phyloP scores from a whole-genome alignment of 2,329 filamentous ascomycete genomes.

The Helotiales sp. region DNA sequence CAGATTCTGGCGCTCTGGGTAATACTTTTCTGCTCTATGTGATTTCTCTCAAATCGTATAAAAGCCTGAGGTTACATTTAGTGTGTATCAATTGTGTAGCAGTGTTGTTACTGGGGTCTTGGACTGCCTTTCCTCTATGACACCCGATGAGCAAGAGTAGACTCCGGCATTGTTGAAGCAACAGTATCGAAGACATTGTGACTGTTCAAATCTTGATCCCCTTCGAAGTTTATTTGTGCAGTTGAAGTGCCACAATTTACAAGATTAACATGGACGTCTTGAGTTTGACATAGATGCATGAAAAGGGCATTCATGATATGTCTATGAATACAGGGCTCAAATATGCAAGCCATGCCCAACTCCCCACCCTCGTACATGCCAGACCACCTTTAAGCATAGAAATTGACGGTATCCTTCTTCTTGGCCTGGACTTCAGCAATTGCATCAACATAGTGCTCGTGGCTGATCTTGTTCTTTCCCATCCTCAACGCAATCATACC shows the following conservation, averaged over 20 bases:
- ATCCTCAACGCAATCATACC: slow-evolving; percentile 97
- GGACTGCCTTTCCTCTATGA: too few species aligned
- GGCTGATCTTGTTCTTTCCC: slow-evolving; percentile 93
- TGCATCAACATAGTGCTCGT: slow-evolving; percentile 98
- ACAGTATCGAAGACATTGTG: too few species aligned
- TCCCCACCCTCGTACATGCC: slow-evolving; percentile 22
- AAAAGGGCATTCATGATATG: slow-evolving; percentile 22
- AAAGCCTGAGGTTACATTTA: too few species aligned
- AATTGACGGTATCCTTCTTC: slow-evolving; percentile 50
- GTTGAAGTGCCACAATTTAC: too few species aligned
- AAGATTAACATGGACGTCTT: not conserved
- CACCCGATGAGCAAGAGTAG: too few species aligned
- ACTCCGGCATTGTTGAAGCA: too few species aligned
- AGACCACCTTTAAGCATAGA: slow-evolving; percentile 29
- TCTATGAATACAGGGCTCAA: slow-evolving; percentile 35
- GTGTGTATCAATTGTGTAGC: too few species aligned
- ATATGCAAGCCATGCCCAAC: slow-evolving; percentile 30
- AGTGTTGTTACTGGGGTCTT: too few species aligned
- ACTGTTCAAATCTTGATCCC: too few species aligned
- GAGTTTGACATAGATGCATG: slow-evolving; percentile 4
- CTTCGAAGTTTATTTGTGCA: too few species aligned
- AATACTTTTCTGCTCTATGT: too few species aligned
- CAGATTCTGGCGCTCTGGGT: too few species aligned
- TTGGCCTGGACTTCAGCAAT: slow-evolving; percentile 96
- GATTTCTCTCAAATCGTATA: not conserved